Evolutionary conservation across 768 basidiomycete genomes (phyloP), one percentile per base, ranked within the genome.

Genomic region (Pleurotus eryngii): DNA sequence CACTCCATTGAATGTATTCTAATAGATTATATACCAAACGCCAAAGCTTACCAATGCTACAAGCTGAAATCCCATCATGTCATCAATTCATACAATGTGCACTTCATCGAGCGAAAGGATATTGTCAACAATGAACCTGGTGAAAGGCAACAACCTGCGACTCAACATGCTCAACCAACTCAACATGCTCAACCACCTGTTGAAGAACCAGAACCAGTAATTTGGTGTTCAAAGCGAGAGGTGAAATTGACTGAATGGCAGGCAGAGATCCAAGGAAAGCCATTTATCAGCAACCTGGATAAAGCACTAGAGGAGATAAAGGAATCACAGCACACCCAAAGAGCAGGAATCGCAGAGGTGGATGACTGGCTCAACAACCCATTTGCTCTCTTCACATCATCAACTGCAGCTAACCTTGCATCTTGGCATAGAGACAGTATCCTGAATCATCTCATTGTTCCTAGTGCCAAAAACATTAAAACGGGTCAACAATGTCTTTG

Each of bases 11-110:
- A 74, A 61, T 77, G 77, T 53, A 55, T 72, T 1, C 72, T 75
- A 26, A 67, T 77, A 50, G 72, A 75, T 1, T 79, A 76, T 53
- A 61, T 65, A 0, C 26, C 57, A 1, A 64, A 66, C 8, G 66
- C 71, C 2, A 75, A 75, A 56, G 70, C 67, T 0, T 77, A 70
- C 53, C 47, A 62, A 12, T 68, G 70, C 60, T 72, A 70, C 27
- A 58, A 76, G 40, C 55, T 55, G 3, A 15, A 20, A 3, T 58
- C 65, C 1, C 27, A 55, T 5, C 61, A 59, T 0, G 55, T 68
- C n/a, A 49, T 68, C 43, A 58, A 55, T 1, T 65, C 66, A 0
- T 68, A 61, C 46, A 60, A 70, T 30, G 63, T 70, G 11, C 18
- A 49, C 3, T 72, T 70, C 57, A 60, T 70, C 9, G 69, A 72